Base-by-base conservation (phyloP, 2,329 filamentous ascomycete species). In the Chaetothyriales sp. region DNA sequence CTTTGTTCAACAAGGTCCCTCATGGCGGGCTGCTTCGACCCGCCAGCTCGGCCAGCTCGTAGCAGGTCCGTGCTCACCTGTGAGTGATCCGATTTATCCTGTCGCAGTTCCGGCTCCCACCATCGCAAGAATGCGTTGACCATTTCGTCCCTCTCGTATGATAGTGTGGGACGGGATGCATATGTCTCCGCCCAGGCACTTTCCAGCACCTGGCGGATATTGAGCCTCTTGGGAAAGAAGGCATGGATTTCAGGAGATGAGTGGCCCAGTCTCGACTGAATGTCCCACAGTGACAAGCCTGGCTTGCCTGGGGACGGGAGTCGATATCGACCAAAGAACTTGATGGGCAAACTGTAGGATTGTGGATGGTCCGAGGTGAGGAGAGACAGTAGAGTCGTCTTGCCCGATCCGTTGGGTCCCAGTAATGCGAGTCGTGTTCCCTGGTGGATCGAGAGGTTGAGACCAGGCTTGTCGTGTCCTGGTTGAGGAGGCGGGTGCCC, bases 341-440 rank as follows among this genome's bases (percentile, higher is more conserved):
- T 83, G 54, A 98, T 83, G 0, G 90, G 89, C 20, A 89, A 78
- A 0, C 86, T 86, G 65, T 96, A 98, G 0, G 89, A 81, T 66
- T 96, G 90, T 0, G 92, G 92, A 61, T 98, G 92, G 62, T 98
- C 92, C 1, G 90, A 96, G 53, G 86, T 93, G 53, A 98, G 84
- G 5, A 98, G 75, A 4, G 88, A 92, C 25, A 96, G 77, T 42
- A 98, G 76, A 0, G 92, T 98, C 0, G 92, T 98, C 71, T 98
- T 98, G 18, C 92, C 92, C 0, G 87, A 95, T 10, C 77, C 92
- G 60, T 98, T 96, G 28, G 89, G 84, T 0, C 92, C 92, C 62
- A 98, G 92, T 18, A 96, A 78, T 2, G 86, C 90, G 84, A 88
- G 95, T 55, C 89, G 80, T 64, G 95, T 81, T 20, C 90, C 89